Evolutionary conservation across 139 green algal species (phyloP).

Genomic region (Tetraselmis chui): DNA sequence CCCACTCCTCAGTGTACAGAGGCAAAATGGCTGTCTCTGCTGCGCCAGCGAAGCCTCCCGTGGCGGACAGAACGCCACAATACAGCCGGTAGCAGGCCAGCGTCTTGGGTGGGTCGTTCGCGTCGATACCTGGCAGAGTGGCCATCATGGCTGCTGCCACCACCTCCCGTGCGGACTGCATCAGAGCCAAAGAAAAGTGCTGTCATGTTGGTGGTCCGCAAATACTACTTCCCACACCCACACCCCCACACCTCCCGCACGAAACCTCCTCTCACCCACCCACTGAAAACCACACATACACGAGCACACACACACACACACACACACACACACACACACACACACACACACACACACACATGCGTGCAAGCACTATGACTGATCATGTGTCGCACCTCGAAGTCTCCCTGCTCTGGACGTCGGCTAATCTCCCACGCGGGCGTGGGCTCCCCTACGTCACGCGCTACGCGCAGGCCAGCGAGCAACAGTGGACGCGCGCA

Average conservation of each 20-base stretch:
- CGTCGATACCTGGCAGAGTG: constrained; percentile 85
- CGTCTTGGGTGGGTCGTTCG: constrained; percentile 87
- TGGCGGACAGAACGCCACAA: constrained; percentile 39
- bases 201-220: no score
- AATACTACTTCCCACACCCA: no score
- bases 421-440: background rate
- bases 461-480: constrained; percentile 29
- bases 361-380: no score
- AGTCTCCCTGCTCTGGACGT: background rate
- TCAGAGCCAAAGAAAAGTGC: no score
- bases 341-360: no score
- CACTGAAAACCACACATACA: no score
- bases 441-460: background rate
- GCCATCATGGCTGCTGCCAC: constrained; percentile 70
- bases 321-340: no score
- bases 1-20: constrained; percentile 63
- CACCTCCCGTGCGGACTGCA: constrained; percentile 20
- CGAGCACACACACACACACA: no score
- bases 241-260: no score
- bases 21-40: constrained; percentile 24
- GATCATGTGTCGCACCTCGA: background rate
- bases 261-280: no score
- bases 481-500: constrained; percentile 76
- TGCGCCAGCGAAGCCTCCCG: constrained; percentile 6
- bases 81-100: constrained; percentile 71